These are phyloP conservation scores for Penicillium subrubescens DNA, from an alignment of 495 filamentous ascomycete species.

Conservation along the genomic window DNA sequence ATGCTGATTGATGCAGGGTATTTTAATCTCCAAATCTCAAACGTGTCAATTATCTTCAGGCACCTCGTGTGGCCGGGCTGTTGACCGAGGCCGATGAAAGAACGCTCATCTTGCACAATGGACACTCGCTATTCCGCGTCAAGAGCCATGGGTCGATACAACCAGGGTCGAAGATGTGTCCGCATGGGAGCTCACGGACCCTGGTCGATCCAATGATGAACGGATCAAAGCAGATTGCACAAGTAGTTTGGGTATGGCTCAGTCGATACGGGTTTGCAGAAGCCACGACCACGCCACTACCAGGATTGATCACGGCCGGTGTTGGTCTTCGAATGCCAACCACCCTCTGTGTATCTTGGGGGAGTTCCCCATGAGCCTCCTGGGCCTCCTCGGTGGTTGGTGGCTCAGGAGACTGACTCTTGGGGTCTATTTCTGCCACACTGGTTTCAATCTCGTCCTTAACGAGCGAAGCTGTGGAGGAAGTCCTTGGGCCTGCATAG, in stretches of 20 bases:
- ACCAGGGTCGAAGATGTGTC: conserved; percentile 87
- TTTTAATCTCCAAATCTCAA: neutral
- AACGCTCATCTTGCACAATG: conserved; percentile 80
- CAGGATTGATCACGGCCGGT: conserved; percentile 21
- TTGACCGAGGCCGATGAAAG: conserved; percentile 69
- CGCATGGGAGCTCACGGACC: conserved; percentile 83
- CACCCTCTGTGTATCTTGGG: neutral
- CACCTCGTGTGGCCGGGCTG: conserved; percentile 29
- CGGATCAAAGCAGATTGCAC: conserved; percentile 84
- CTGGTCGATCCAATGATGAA: conserved; percentile 66
- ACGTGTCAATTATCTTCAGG: neutral
- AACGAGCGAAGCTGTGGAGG: conserved; percentile 15
- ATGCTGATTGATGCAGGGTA: conserved; percentile 8
- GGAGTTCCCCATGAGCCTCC: neutral
- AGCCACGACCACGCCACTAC: neutral
- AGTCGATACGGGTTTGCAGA: conserved; percentile 20
- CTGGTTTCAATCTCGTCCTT: conserved; percentile 13
- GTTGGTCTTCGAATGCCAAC: conserved; percentile 21
- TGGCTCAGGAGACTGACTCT: conserved; percentile 3
- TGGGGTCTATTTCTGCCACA: conserved; percentile 11
- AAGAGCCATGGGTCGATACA: conserved; percentile 83
- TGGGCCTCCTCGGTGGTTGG: neutral
- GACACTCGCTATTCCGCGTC: conserved; percentile 75
- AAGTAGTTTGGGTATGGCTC: conserved; percentile 56
- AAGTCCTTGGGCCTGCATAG: conserved; percentile 54